Conservation (phyloP, 2,329 filamentous ascomycete genomes). For the Diaporthe capsici region DNA sequence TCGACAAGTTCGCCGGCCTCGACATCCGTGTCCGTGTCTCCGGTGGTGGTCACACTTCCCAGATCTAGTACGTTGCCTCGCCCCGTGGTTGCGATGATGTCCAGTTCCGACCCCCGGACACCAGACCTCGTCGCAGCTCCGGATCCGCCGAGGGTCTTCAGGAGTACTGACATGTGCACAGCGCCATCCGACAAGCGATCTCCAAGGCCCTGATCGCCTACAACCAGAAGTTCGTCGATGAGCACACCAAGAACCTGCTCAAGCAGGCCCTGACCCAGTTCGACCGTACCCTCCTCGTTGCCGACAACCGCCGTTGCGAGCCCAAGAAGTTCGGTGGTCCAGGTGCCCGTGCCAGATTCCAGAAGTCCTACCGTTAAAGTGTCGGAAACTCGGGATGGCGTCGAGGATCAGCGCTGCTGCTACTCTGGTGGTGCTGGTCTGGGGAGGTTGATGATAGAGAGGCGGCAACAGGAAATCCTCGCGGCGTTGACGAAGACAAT, state of each 20-base stretch:
- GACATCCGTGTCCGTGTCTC: slow-evolving; percentile 97
- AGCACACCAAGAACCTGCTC: slow-evolving; percentile 99
- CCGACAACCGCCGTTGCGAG: slow-evolving; percentile 99
- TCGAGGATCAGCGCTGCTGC: slow-evolving; percentile 40
- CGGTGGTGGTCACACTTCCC: slow-evolving; percentile 97
- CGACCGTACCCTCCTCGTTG: slow-evolving; percentile 82
- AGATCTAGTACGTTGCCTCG: slow-evolving; percentile 71
- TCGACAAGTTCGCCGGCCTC: slow-evolving; percentile 97
- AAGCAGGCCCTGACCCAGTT: slow-evolving; percentile 96
- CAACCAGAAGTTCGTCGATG: slow-evolving; percentile 86
- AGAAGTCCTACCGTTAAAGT: slow-evolving; percentile 98
- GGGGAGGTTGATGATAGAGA: slow-evolving; percentile 38
- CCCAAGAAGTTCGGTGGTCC: slow-evolving; percentile 98
- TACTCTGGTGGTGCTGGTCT: slow-evolving; percentile 49
- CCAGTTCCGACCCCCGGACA: background rate
- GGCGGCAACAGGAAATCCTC: slow-evolving; percentile 38
- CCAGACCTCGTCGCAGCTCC: background rate
- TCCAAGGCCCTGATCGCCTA: slow-evolving; percentile 97
- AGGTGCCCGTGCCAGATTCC: slow-evolving; percentile 96
- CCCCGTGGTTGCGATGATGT: background rate
- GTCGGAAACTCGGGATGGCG: slow-evolving; percentile 40
- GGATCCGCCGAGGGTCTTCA: background rate
- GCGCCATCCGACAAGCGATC: slow-evolving; percentile 97
- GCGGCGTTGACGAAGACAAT: slow-evolving; percentile 38
- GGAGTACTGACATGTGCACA: slow-evolving; percentile 38